phyloP scores from a whole-genome alignment of 306 rosid species.

The Corylus americana region DNA sequence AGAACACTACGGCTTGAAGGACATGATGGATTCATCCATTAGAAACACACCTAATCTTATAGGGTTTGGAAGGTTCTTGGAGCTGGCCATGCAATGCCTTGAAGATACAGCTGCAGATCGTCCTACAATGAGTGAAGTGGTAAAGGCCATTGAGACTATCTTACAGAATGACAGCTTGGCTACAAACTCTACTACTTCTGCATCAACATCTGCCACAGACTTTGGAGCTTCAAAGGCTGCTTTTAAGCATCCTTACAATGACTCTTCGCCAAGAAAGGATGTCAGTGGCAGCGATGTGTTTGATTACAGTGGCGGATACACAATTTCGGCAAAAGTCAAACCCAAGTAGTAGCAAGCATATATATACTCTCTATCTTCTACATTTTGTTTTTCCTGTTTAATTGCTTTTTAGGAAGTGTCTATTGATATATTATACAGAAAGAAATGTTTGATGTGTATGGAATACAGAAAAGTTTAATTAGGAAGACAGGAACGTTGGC shows the following conservation, averaged over 20 bases:
- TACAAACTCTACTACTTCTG: constrained; percentile 82
- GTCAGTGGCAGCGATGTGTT: constrained; percentile 48
- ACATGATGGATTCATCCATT: constrained; percentile 64
- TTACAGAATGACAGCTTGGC: constrained; percentile 83
- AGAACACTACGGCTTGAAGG: constrained; percentile 62
- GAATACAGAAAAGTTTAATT: not conserved
- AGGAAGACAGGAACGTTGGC: not conserved
- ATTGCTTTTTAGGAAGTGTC: not conserved
- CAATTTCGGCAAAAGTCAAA: constrained; percentile 61
- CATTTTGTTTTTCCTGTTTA: constrained; percentile 2
- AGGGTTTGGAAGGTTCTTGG: constrained; percentile 76
- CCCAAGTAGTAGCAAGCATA: constrained; percentile 58
- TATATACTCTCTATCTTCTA: not conserved
- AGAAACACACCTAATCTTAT: constrained; percentile 46
- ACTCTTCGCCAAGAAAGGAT: constrained; percentile 56
- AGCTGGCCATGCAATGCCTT: constrained; percentile 77
- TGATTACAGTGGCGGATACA: constrained; percentile 78
- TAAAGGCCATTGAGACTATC: constrained; percentile 65
- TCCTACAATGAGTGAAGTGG: constrained; percentile 90
- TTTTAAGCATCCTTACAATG: constrained; percentile 67
- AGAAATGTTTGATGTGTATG: not conserved
- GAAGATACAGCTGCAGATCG: constrained; percentile 84
- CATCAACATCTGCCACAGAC: constrained; percentile 87
- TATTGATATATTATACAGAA: not conserved
- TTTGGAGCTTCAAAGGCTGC: constrained; percentile 55